These are phyloP conservation scores for Zizania latifolia DNA, from an alignment of 176 grass and related monocot species.

Conservation along the genomic window DNA sequence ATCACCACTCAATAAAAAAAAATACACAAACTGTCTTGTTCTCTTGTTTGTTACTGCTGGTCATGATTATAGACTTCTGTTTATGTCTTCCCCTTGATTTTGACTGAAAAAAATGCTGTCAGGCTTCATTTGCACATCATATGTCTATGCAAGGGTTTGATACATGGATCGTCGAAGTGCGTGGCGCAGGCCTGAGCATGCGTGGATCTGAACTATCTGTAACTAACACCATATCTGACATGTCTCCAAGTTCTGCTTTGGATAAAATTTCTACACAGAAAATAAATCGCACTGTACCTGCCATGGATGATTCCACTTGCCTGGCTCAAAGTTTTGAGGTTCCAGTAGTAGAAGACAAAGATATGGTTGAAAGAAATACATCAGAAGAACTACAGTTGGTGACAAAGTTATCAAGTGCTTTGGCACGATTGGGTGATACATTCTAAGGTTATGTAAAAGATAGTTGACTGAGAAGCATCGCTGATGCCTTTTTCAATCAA, in stretches of 20 bases:
- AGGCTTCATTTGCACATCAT: constrained; percentile 98
- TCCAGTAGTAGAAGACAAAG: constrained; percentile 32
- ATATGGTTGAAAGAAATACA: constrained; percentile 17
- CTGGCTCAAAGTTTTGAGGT: constrained; percentile 34
- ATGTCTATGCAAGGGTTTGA: constrained; percentile 97
- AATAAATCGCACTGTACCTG: constrained; percentile 19
- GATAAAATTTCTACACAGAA: constrained; percentile 33
- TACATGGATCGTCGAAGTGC: constrained; percentile 95
- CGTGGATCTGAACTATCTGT: constrained; percentile 41
- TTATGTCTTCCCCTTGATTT: not conserved
- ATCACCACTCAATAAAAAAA: not conserved
- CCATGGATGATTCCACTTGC: constrained; percentile 25
- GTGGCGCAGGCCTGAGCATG: constrained; percentile 76
- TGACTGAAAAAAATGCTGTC: constrained; percentile 26
- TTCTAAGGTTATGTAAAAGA: constrained; percentile 79
- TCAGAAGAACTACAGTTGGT: constrained; percentile 69
- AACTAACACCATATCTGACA: constrained; percentile 16
- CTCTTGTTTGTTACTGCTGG: not conserved
- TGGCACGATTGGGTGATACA: constrained; percentile 58
- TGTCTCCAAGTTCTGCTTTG: constrained; percentile 5
- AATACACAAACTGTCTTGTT: not conserved
- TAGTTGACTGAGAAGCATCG: constrained; percentile 51
- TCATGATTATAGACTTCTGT: not conserved
- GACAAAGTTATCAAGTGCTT: constrained; percentile 64
- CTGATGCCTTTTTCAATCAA: constrained; percentile 68